A percentile compares a stretch with the other conserved stretches of the same genome.
phyloP scores from a whole-genome alignment of 1,284 basidiomycete species.

The Pterulicium gracile region DNA sequence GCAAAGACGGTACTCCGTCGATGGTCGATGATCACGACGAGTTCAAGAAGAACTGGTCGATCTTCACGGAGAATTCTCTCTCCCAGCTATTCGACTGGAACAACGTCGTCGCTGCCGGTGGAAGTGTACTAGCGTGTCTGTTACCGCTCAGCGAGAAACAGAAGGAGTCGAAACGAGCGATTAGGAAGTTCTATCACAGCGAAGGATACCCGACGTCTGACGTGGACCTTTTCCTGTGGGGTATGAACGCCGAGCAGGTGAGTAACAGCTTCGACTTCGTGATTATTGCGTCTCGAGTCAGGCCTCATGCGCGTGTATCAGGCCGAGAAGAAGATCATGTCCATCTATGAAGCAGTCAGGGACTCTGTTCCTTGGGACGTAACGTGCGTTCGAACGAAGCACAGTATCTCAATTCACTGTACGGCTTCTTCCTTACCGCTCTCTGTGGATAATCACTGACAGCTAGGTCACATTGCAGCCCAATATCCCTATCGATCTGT shows the following conservation, averaged over 20 bases:
- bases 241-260: slow-evolving; percentile 39
- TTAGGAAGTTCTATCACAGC: slow-evolving; percentile 44
- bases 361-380: slow-evolving; percentile 57
- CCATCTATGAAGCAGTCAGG: slow-evolving; percentile 48
- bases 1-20: slow-evolving; percentile 30
- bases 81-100: slow-evolving; percentile 44
- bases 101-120: slow-evolving; percentile 51
- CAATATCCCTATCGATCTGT: slow-evolving; percentile 52
- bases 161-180: slow-evolving; percentile 38
- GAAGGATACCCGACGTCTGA: slow-evolving; percentile 46
- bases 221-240: slow-evolving; percentile 53
- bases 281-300: too few species aligned
- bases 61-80: slow-evolving; percentile 49
- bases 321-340: slow-evolving; percentile 45
- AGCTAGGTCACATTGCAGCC: slow-evolving; percentile 23
- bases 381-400: slow-evolving; percentile 50
- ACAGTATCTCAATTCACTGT: slow-evolving; percentile 54
- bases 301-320: too few species aligned
- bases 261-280: too few species aligned
- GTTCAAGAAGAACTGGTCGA: slow-evolving; percentile 47
- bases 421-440: slow-evolving; percentile 10
- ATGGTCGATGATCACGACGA: slow-evolving; percentile 38
- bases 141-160: slow-evolving; percentile 33
- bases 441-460: neutral
- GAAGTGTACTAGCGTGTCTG: slow-evolving; percentile 45